These are phyloP conservation scores for Metarhizium album DNA, from an alignment of 2,329 filamentous ascomycete genomes.

Conservation along the genomic window DNA sequence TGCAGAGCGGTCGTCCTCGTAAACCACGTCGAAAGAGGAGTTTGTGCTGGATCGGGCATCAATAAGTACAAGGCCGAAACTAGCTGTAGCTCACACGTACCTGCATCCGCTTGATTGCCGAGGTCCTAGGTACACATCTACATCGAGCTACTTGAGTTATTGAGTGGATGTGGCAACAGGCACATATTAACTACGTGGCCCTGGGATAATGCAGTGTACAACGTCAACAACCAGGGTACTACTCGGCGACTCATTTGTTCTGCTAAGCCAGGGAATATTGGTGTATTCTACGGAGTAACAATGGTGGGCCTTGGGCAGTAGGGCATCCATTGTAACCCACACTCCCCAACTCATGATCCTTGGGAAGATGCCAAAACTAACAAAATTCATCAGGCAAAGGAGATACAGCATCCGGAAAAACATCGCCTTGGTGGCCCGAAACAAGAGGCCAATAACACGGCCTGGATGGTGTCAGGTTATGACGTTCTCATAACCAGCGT, in stretches of 20 bases:
- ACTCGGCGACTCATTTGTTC: not conserved
- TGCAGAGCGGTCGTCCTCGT: not conserved
- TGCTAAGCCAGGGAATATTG: not conserved
- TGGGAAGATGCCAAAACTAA: not conserved
- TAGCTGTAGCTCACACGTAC: not conserved
- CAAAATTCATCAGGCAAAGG: not conserved
- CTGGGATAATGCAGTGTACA: not conserved
- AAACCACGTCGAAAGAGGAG: not conserved
- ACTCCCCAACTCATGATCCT: not conserved
- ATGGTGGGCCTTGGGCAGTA: not conserved
- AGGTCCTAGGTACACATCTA: not conserved
- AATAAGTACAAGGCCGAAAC: not conserved
- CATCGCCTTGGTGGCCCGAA: not conserved
- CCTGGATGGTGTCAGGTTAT: too few relatives aligned
- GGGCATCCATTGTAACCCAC: not conserved
- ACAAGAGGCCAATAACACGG: too few relatives aligned
- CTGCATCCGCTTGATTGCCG: not conserved
- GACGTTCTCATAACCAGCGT: too few relatives aligned
- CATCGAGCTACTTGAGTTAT: not conserved
- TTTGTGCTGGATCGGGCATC: not conserved
- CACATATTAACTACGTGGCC: not conserved
- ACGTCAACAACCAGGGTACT: not conserved
- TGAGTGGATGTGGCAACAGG: not conserved
- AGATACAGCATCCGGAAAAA: not conserved
- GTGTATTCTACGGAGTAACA: not conserved